Base-by-base conservation (phyloP, 768 basidiomycete species). In the Trametes maxima region DNA sequence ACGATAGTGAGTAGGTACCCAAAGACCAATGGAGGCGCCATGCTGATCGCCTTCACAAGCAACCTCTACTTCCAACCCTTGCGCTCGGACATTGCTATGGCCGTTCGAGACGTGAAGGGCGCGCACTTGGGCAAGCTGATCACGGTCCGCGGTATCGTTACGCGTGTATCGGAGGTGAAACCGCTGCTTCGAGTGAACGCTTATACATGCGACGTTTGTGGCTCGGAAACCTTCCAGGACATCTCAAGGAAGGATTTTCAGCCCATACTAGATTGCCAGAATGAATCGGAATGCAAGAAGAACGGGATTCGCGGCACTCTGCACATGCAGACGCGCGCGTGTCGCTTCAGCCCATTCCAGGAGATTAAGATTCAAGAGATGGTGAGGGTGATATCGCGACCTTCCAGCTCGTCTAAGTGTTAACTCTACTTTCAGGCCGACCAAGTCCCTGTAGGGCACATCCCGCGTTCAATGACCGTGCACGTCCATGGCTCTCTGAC, bases 291-390 rank as follows among this genome's bases (percentile, higher is more conserved):
- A 67, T 99, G 97, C 75, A 82, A 84, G 73, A 88, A 86, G 76
- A 95, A 99, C 69, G 83, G 85, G 13, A 86, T 94, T 53, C 87
- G 80, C n/a, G 95, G 95, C 11, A 89, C 92, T 21, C 77, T 99
- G 54, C 94, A 97, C 71, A 98, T 98, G 96, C 97, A 98, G 76
- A 99, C 97, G 5, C 85, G 97, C 46, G 97, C 97, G 21, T 94
- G 93, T 75, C 86, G 95, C 55, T 99, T 99, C 74, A 92, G 89
- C 68, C 95, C 97, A 0, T 99, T 98, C 81, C 97, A 99, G 72
- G 97, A 99, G 75, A 85, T 97, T 62, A 96, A 96, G 75, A 95
- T 99, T 57, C 97, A 99, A 73, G 97, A 99, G 75, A 96, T 99
- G 95, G 95, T 92, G 59, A 63, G 80, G 68, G 28, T 11, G 19